Percentiles rank a stretch among this genome's conserved stretches.
Conservation (phyloP, 208 protist genomes). For the Leishmania gerbilli region DNA sequence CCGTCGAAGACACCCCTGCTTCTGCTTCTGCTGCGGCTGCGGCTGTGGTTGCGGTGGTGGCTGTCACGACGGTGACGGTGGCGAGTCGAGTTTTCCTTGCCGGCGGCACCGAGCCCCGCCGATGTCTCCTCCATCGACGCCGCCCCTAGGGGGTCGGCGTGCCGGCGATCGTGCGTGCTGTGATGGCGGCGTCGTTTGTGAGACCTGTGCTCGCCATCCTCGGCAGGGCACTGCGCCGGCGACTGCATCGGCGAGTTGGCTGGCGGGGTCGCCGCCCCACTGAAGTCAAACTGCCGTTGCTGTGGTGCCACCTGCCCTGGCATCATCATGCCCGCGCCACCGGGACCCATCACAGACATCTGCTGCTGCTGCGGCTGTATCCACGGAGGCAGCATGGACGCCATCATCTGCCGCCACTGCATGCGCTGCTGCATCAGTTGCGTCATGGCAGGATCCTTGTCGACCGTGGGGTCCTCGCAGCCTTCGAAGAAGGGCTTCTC, state of each 20-base stretch:
- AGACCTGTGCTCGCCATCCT: slow-evolving; percentile 18
- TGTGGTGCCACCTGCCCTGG: background rate
- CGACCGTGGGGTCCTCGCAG: slow-evolving; percentile 60
- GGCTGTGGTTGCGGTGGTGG: slow-evolving; percentile 10
- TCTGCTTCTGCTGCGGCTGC: slow-evolving; percentile 7
- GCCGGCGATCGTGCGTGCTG: slow-evolving; percentile 27
- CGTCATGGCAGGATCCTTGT: slow-evolving; percentile 74
- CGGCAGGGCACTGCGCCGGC: slow-evolving; percentile 15
- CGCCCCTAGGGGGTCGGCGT: slow-evolving; percentile 18
- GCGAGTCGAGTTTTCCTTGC: slow-evolving; percentile 14
- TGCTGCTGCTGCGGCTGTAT: slow-evolving; percentile 7
- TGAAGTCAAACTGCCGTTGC: background rate
- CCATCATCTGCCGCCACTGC: slow-evolving; percentile 48
- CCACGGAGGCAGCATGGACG: slow-evolving; percentile 35
- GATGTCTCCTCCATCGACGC: slow-evolving; percentile 20
- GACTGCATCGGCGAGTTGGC: background rate
- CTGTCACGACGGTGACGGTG: slow-evolving; percentile 24
- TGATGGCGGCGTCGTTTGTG: slow-evolving; percentile 14
- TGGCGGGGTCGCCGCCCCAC: background rate
- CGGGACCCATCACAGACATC: slow-evolving; percentile 8
- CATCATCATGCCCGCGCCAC: slow-evolving; percentile 25
- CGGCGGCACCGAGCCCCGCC: slow-evolving; percentile 4
- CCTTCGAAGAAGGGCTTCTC: slow-evolving; percentile 47
- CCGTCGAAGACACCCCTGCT: slow-evolving; percentile 27
- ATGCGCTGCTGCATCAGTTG: slow-evolving; percentile 45